Conservation (phyloP, 768 basidiomycete genomes). For the Cyathus striatus region DNA sequence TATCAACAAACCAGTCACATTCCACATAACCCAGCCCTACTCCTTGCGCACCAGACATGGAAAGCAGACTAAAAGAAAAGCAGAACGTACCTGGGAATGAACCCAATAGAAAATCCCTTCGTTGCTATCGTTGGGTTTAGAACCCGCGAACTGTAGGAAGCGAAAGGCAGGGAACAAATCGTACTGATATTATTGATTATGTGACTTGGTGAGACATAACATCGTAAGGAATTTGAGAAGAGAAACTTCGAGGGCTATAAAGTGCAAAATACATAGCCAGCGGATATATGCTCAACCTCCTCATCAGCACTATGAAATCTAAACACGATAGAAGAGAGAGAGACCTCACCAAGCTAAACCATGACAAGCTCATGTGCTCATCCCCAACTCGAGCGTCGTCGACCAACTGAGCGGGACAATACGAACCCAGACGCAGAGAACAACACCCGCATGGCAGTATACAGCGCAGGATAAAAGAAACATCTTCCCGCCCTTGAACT, state of each 20-base stretch:
- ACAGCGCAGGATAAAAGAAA: conserved; percentile 87
- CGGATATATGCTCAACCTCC: conserved; percentile 89
- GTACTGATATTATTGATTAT: conserved; percentile 93
- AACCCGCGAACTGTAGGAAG: conserved; percentile 9
- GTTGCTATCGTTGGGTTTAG: conserved; percentile 46
- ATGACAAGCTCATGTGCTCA: conserved; percentile 91
- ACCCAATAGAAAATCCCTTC: conserved; percentile 93
- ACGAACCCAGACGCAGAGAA: conserved; percentile 91
- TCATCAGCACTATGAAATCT: conserved; percentile 1
- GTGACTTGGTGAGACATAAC: conserved; percentile 92
- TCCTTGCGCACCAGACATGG: too few species aligned
- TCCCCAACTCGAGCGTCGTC: conserved; percentile 89
- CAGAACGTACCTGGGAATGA: conserved; percentile 72
- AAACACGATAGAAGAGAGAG: background rate
- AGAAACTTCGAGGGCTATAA: conserved; percentile 94
- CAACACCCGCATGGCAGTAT: conserved; percentile 92
- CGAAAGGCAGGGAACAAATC: conserved; percentile 18
- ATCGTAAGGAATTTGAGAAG: conserved; percentile 96
- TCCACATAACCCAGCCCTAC: too few species aligned
- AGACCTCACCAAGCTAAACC: conserved; percentile 77
- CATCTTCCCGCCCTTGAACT: conserved; percentile 86
- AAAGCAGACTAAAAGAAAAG: too few species aligned
- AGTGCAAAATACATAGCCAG: conserved; percentile 95
- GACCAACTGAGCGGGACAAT: conserved; percentile 98
- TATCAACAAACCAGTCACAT: too few species aligned